Base-by-base conservation (phyloP, 768 basidiomycete species). In the Tricholoma bakamatsutake region DNA sequence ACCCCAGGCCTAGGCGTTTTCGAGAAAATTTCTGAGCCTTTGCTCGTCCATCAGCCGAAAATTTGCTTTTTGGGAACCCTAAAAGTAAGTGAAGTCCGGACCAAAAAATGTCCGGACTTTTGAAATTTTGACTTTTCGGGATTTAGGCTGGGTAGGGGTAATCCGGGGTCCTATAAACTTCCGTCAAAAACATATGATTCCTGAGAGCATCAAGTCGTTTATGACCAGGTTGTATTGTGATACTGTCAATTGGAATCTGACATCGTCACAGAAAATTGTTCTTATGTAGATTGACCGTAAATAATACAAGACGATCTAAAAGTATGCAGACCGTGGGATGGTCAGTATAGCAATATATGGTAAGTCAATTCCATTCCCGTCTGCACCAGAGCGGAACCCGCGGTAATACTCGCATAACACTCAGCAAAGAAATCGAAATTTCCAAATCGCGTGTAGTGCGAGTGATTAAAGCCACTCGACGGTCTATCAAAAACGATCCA, bases 401-500 rank as follows among this genome's bases (percentile, higher is more conserved):
- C 28, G 46, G 46, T 15, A 17, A 31, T 48, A n/a, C 15, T 48
- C n/a, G 45, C 46, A 31, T n/a, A 15, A 45, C 43, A 42, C 35
- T 9, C 35, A 35, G 21, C 21, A 24, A 39, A 2, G 37, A 30
- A 28, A 47, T 47, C 28, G 10, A 24, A 9, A 15, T 39, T 18
- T 31, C 11, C 42, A 9, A 54, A 13, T 55, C 28, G n/a, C 17
- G 2, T 40, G 18, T 40, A 17, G 17, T 17, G n/a, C 18, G 24
- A 12, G 43, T 46, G 27, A 52, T 64, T 68, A 80, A 55, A 80
- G 59, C 78, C 78, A 80, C 61, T 80, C 78, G 15, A 80, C 77
- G 31, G 78, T 80, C 78, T 80, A 34, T 52, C 21, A 42, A n/a
- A 28, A 28, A 37, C 49, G 34, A 35, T 24, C 53, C 51, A 62